Percentiles rank a stretch among this genome's conserved stretches.
Evolutionary conservation across 495 filamentous ascomycete genomes (phyloP).

Genomic region (Hypoxylon trugodes): DNA sequence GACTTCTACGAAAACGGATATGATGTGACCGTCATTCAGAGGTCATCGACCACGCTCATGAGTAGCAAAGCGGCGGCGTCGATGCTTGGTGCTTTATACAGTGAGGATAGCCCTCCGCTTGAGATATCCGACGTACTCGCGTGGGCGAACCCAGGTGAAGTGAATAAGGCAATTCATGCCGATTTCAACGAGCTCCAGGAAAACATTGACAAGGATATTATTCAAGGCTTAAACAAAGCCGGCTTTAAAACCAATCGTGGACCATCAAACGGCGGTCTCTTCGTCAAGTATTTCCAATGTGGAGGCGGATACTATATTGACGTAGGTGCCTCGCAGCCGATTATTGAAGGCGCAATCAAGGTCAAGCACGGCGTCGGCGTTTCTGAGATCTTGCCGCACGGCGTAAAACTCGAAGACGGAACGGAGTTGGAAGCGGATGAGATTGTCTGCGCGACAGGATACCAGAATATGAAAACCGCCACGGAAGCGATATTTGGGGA

Average conservation of each 20-base stretch:
- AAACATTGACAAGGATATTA: conserved; percentile 59
- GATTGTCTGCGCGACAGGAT: conserved; percentile 85
- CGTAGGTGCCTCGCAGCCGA: conserved; percentile 76
- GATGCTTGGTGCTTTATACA: conserved; percentile 66
- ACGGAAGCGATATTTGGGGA: conserved; percentile 73
- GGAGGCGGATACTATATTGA: conserved; percentile 87
- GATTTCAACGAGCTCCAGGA: conserved; percentile 59
- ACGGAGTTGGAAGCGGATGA: conserved; percentile 76
- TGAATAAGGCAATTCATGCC: conserved; percentile 64
- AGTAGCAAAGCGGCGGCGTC: conserved; percentile 59
- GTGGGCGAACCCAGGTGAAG: conserved; percentile 64
- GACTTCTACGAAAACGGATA: conserved; percentile 83
- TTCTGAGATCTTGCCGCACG: conserved; percentile 64
- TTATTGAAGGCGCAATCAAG: conserved; percentile 78
- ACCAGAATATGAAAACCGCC: conserved; percentile 77
- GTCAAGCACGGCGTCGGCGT: conserved; percentile 78
- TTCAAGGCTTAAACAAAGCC: conserved; percentile 68
- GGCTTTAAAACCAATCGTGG: conserved; percentile 78
- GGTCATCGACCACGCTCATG: conserved; percentile 76
- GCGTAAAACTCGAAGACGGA: conserved; percentile 72
- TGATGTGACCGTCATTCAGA: conserved; percentile 85
- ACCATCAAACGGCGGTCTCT: conserved; percentile 69
- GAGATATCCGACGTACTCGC: conserved; percentile 71
- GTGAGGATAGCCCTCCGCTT: conserved; percentile 65
- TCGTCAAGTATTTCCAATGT: conserved; percentile 77